These are phyloP conservation scores for Apophysomyces elegans DNA, from an alignment of 371 early-diverging fungal species.

Conservation along the genomic window DNA sequence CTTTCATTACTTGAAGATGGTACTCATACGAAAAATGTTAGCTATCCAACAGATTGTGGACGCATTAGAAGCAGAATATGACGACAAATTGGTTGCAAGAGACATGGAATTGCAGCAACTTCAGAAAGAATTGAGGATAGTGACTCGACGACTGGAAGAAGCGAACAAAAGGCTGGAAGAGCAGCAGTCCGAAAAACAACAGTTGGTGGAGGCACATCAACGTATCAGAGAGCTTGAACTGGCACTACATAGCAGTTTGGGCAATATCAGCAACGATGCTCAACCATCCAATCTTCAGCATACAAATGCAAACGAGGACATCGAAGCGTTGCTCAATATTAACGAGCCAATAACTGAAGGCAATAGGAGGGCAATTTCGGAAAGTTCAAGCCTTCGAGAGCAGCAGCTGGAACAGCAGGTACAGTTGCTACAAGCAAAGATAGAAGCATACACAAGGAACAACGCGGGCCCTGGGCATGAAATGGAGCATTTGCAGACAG, in stretches of 20 bases:
- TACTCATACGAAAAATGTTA: constrained; percentile 18
- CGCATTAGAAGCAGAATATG: constrained; percentile 69
- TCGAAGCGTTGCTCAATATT: constrained; percentile 13
- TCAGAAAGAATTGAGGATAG: constrained; percentile 57
- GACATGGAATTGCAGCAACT: constrained; percentile 66
- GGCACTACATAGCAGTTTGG: constrained; percentile 35
- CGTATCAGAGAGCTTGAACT: constrained; percentile 57
- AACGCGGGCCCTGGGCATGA: constrained; percentile 50
- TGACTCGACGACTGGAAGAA: constrained; percentile 48
- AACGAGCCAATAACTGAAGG: background rate
- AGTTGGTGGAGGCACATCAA: constrained; percentile 60
- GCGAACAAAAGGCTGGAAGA: constrained; percentile 46
- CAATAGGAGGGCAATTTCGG: background rate
- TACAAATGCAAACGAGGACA: constrained; percentile 19
- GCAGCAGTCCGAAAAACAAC: constrained; percentile 28
- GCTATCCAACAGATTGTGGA: constrained; percentile 74
- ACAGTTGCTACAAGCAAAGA: constrained; percentile 39
- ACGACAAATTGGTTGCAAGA: constrained; percentile 60
- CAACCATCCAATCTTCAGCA: constrained; percentile 12
- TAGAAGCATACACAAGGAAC: constrained; percentile 47
- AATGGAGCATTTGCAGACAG: constrained; percentile 33
- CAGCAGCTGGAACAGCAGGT: constrained; percentile 39
- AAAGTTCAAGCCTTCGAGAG: constrained; percentile 12
- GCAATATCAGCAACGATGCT: constrained; percentile 13
- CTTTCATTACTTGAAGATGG: background rate